Percentiles rank a stretch among this genome's conserved stretches.
phyloP scores from a whole-genome alignment of 768 basidiomycete species.

The Gymnopilus dilepis region DNA sequence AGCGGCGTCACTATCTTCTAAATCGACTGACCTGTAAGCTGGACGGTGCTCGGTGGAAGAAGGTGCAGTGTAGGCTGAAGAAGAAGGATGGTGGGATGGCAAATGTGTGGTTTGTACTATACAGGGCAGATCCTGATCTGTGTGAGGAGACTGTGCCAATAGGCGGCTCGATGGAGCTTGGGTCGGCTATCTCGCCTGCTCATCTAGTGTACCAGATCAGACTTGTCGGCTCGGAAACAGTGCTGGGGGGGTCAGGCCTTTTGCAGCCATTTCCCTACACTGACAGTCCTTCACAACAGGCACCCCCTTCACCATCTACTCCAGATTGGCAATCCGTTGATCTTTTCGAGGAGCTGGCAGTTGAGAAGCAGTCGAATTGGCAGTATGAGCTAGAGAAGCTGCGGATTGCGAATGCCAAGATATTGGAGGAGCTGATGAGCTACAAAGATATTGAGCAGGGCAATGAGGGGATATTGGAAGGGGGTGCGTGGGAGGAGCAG shows the following conservation, averaged over 20 bases:
- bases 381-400: slow-evolving; percentile 92
- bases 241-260: slow-evolving; percentile 12
- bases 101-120: slow-evolving; percentile 34
- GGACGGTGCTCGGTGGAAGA: slow-evolving; percentile 23
- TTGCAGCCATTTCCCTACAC: slow-evolving; percentile 2
- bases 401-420: slow-evolving; percentile 45
- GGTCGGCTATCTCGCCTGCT: slow-evolving; percentile 36
- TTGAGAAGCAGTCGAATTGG: slow-evolving; percentile 78
- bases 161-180: slow-evolving; percentile 7
- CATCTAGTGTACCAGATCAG: slow-evolving; percentile 46
- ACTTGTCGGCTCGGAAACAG: slow-evolving; percentile 29
- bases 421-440: slow-evolving; percentile 25
- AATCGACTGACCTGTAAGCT: background rate
- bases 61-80: slow-evolving; percentile 41
- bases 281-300: background rate
- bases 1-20: slow-evolving; percentile 1
- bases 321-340: slow-evolving; percentile 32
- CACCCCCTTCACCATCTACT: background rate
- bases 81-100: slow-evolving; percentile 40
- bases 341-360: slow-evolving; percentile 77
- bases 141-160: slow-evolving; percentile 22
- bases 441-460: slow-evolving; percentile 18
- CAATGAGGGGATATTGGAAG: background rate
- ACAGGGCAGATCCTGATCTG: slow-evolving; percentile 32
- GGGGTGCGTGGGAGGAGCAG: background rate